Evolutionary conservation across 805 yeast species (phyloP), one percentile per base, ranked within the genome.

Genomic region (Candida nanaspora): DNA sequence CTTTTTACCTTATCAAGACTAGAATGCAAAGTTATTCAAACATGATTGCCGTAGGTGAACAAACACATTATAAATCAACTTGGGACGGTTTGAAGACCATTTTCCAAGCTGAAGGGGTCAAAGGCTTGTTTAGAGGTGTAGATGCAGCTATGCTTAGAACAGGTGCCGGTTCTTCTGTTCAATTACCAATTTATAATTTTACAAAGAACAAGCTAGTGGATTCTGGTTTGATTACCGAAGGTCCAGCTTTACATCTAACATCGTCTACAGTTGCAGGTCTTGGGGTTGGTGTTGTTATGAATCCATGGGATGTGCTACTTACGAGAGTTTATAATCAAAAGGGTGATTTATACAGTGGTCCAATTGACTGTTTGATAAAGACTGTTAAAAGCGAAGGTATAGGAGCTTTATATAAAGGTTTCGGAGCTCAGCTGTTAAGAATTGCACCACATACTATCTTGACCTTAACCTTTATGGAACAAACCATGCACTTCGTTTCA

Each of bases 291-390:
- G 69, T 89, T 18, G 95, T 86, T 26, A 91, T 93, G 97, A 93
- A 89, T 60, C 98, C 98, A 14, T 88, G 96, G 78, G 98, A 93
- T 62, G 98, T 93, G 35, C 74, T 93, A 39, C 69, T 93, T 64
- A 93, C 98, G 1, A 78, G 98, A 67, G 82, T 93, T 60, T 93
- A 91, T 65, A 93, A 93, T 63, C 98, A 93, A 61, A 85, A 82
- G 62, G 96, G 95, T 37, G 74, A 85, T 54, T 73, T 84, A 40
- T 93, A 93, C 65, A 72, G 68, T 39, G 95, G 95, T 9, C 94
- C 96, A 2, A 49, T 88, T 20, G 98, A 93, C 63, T 93, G 98
- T 69, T 68, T 89, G 41, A 53, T 77, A 41, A 91, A 93, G 63
- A 89, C 97, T 0, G 74, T 89, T 23, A 71, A 65, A 43, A 68